Base-by-base conservation (phyloP, 108 stramenopile species). In the Cyclotella baltica region DNA sequence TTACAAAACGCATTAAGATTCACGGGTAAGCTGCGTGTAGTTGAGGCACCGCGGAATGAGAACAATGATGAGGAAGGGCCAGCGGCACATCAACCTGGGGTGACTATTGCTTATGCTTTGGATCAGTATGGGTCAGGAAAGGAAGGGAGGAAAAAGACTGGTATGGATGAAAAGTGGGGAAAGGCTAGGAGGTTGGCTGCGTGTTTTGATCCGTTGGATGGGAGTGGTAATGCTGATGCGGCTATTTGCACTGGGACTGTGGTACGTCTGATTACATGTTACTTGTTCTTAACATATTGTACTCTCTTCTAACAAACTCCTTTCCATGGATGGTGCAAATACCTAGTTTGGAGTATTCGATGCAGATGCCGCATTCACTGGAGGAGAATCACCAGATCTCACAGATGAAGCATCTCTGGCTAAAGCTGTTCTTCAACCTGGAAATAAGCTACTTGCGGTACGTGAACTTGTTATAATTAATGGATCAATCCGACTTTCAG, bases 151-250 rank as follows among this genome's bases (percentile, higher is more conserved):
- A 65, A 30, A 13, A 69, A 25, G 38, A 46, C 56, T 40, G 72
- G 72, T 43, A 46, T 27, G 8, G 63, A 40, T 70, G 55, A 67
- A 58, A 73, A 68, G 36, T 76, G 81, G 81, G 81, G 75, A 8
- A 76, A 72, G 22, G 70, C 75, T 51, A 68, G 82, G 38, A 61
- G 82, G 50, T 62, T 83, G 40, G 82, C 82, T 9, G 97, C 97
- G 9, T 89, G 90, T 68, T 96, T 99, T 82, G 99, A 99, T 84
- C 99, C 99, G 20, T 84, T 99, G 62, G 99, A 99, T 85, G 99
- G 99, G 40, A 92, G 91, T 64, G 95, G 95, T 35, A 99, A 99
- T 88, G 96, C 97, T 66, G 98, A 99, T 89, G 98, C 98, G 37
- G 89, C 91, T 61, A 97, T 99, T 59, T 98, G 97, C 74, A 98